Evolutionary conservation across 257 asterid species (phyloP).

Genomic region (Solanum sitiens): DNA sequence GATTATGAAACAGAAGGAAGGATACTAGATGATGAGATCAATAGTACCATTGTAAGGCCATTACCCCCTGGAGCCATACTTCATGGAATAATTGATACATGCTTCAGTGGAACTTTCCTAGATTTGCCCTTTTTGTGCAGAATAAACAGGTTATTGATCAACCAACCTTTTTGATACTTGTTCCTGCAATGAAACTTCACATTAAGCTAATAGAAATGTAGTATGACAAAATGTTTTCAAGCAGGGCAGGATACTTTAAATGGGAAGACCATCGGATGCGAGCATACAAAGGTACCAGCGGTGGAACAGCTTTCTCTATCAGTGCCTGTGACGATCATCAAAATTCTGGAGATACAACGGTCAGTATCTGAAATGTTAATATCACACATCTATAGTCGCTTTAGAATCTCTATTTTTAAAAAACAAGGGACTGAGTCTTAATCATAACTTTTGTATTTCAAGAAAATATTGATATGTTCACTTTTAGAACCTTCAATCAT

Average conservation of each 20-base stretch:
- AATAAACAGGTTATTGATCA: constrained; percentile 35
- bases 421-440: background rate
- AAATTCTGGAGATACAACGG: constrained; percentile 75
- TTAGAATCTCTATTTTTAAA: background rate
- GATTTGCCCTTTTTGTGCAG: constrained; percentile 60
- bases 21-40: constrained; percentile 77
- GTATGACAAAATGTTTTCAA: background rate
- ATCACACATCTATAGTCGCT: background rate
- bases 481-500: background rate
- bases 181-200: background rate
- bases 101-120: constrained; percentile 69
- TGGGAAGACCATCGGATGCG: constrained; percentile 54
- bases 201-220: background rate
- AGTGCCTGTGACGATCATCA: constrained; percentile 87
- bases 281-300: constrained; percentile 50
- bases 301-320: constrained; percentile 64
- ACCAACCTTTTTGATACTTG: background rate
- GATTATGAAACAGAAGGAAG: constrained; percentile 70
- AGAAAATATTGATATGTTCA: background rate
- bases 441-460: background rate
- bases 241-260: constrained; percentile 28
- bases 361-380: constrained; percentile 4
- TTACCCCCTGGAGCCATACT: constrained; percentile 61
- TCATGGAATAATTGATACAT: constrained; percentile 72
- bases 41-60: constrained; percentile 67